Evolutionary conservation across 2,329 filamentous ascomycete genomes (phyloP).

Genomic region (Penicillium sp.): DNA sequence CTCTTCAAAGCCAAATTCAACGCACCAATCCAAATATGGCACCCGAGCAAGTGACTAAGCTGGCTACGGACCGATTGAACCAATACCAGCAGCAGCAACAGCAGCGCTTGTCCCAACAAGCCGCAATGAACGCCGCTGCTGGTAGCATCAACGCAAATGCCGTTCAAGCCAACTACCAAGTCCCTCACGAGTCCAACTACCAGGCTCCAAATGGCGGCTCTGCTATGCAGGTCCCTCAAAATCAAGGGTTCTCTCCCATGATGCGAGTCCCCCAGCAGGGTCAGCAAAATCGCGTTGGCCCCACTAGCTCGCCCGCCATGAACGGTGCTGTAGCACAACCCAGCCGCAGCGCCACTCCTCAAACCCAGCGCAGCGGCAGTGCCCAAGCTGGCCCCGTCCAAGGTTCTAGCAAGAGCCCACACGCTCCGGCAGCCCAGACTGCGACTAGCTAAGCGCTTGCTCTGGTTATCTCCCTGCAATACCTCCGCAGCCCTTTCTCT

Average conservation of each 20-base stretch:
- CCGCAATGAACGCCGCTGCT: conserved; percentile 53
- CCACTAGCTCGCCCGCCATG: conserved; percentile 46
- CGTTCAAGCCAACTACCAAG: conserved; percentile 42
- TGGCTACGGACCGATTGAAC: conserved; percentile 53
- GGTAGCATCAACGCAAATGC: conserved; percentile 38
- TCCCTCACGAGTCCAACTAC: conserved; percentile 41
- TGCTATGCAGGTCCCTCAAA: conserved; percentile 47
- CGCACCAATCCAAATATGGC: conserved; percentile 52
- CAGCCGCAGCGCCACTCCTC: conserved; percentile 48
- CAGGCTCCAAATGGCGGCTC: conserved; percentile 36
- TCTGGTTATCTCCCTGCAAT: not conserved
- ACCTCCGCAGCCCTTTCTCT: conserved; percentile 4
- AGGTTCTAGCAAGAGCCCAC: conserved; percentile 43
- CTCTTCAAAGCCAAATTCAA: conserved; percentile 54
- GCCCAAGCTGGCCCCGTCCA: conserved; percentile 40
- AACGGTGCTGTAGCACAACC: conserved; percentile 44
- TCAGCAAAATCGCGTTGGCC: conserved; percentile 42
- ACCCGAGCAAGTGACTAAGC: conserved; percentile 54
- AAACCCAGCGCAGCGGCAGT: conserved; percentile 47
- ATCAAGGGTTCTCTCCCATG: conserved; percentile 54
- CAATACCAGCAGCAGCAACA: conserved; percentile 50
- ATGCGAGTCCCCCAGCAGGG: conserved; percentile 52
- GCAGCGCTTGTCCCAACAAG: conserved; percentile 49
- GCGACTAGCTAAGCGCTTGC: conserved; percentile 33
- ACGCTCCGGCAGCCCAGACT: conserved; percentile 43